A percentile compares a stretch with the other conserved stretches of the same genome.
Evolutionary conservation across 2,329 filamentous ascomycete species (phyloP).

Genomic region (Ilyonectria destructans): DNA sequence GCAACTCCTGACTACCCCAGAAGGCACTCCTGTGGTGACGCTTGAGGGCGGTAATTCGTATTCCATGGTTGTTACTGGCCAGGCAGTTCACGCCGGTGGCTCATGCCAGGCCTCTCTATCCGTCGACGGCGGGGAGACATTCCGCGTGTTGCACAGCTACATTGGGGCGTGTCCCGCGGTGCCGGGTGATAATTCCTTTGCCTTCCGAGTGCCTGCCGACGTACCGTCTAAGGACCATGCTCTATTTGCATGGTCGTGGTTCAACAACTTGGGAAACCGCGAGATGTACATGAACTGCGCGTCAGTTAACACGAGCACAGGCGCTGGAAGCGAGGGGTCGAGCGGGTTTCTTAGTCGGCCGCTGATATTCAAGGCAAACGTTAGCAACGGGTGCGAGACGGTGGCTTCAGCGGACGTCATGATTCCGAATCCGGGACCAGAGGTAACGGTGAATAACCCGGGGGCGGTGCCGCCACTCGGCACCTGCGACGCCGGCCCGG

Average conservation of each 20-base stretch:
- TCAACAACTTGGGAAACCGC: slow-evolving; percentile 75
- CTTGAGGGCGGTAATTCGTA: slow-evolving; percentile 70
- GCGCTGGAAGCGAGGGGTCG: neutral
- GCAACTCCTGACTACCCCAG: slow-evolving; percentile 42
- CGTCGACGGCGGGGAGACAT: slow-evolving; percentile 72
- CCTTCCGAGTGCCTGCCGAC: slow-evolving; percentile 69
- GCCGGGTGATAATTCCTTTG: slow-evolving; percentile 40
- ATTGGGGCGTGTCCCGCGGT: slow-evolving; percentile 55
- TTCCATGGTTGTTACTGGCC: slow-evolving; percentile 69
- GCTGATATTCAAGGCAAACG: slow-evolving; percentile 78
- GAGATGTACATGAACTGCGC: slow-evolving; percentile 83
- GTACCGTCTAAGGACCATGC: slow-evolving; percentile 64
- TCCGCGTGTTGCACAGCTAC: slow-evolving; percentile 65
- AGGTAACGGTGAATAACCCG: slow-evolving; percentile 54
- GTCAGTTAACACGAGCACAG: slow-evolving; percentile 65
- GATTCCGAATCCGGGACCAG: slow-evolving; percentile 75
- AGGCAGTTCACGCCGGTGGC: slow-evolving; percentile 70
- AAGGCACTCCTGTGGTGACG: slow-evolving; percentile 62
- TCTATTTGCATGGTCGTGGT: slow-evolving; percentile 76
- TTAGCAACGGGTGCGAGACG: slow-evolving; percentile 71
- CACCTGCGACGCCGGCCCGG: slow-evolving; percentile 16
- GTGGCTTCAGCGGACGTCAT: slow-evolving; percentile 69
- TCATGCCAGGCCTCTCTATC: slow-evolving; percentile 77
- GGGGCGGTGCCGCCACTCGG: slow-evolving; percentile 33
- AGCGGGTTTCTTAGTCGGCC: slow-evolving; percentile 63